Percentiles rank a stretch among this genome's conserved stretches.
These are phyloP conservation scores for Didymella lethalis DNA, from an alignment of 2,329 filamentous ascomycete species.

Conservation along the genomic window DNA sequence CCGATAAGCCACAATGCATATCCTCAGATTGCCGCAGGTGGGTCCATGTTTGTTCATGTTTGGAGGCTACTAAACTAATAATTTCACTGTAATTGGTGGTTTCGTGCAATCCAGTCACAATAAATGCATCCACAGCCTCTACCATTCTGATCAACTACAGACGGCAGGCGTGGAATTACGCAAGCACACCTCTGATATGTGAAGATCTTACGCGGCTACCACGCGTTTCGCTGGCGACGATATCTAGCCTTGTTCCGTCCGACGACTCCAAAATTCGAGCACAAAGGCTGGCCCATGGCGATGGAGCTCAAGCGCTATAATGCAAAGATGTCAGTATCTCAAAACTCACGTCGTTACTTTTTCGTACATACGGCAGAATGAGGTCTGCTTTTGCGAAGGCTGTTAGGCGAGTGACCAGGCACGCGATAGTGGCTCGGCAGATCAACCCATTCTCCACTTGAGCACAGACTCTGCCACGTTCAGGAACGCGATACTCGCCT, in stretches of 20 bases:
- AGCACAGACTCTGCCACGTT: slow-evolving; percentile 16
- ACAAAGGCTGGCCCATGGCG: background rate
- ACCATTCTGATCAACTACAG: too few relatives aligned
- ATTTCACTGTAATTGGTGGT: background rate
- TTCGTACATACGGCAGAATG: too few relatives aligned
- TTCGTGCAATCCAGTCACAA: too few relatives aligned
- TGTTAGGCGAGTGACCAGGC: background rate
- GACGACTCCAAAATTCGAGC: background rate
- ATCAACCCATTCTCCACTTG: slow-evolving; percentile 12
- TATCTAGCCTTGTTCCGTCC: background rate
- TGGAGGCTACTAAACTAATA: background rate
- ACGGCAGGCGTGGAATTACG: background rate
- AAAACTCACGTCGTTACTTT: background rate
- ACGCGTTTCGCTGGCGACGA: background rate
- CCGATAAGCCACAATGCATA: background rate
- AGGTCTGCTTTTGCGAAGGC: background rate
- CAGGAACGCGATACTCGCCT: slow-evolving; percentile 15
- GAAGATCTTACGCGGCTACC: background rate
- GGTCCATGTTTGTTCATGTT: background rate
- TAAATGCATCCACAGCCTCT: too few relatives aligned
- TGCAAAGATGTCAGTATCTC: background rate
- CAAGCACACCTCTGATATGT: background rate
- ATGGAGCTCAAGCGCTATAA: background rate
- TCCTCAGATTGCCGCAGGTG: background rate
- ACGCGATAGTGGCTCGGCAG: slow-evolving; percentile 11